Base-by-base conservation (phyloP, 441 rosid genomes). In the Cnidoscolus chayamansa region DNA sequence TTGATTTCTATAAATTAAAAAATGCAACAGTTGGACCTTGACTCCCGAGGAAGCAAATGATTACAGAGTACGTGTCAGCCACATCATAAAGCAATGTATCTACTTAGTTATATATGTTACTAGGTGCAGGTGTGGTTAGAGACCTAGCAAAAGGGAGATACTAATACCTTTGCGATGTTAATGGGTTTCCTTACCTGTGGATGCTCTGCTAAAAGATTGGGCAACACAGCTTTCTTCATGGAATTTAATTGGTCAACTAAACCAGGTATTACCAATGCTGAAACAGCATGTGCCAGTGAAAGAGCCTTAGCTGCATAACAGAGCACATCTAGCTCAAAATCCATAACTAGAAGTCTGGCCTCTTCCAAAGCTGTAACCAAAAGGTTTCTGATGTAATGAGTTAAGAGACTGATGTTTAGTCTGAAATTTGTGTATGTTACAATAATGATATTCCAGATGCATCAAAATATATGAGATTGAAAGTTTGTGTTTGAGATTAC, bases 291-390 rank as follows among this genome's bases (percentile, higher is more conserved):
- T 59, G 57, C 78, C 65, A 94, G 74, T 0, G 89, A 91, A 75
- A 92, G 87, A 76, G 85, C 86, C 84, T 85, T 92, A 76, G 85
- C 76, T 25, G 89, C 95, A 68, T 87, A 94, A 70, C 90, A 84
- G 73, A 94, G 87, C 53, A 90, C 88, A 63, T 94, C 91, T 67
- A 92, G 84, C 70, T 84, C 86, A 76, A 87, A 84, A 63, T 89
- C 90, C 74, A 87, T 84, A 78, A 88, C 81, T 61, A 88, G 62
- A 68, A 90, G 85, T 71, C 83, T 92, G 68, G 86, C 85, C 70
- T 88, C 95, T 77, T 88, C 94, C 69, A 73, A 80, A 65, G 88
- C 97, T 94, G 85, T 68, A 77, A 78, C 49, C 51, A 77, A 63
- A 72, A 67, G 73, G 35, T 63, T 19, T 62, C 73, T 64, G 19